Evolutionary conservation across 192 early-diverging fungal species (phyloP).

Genomic region (Podochytrium sp.): DNA sequence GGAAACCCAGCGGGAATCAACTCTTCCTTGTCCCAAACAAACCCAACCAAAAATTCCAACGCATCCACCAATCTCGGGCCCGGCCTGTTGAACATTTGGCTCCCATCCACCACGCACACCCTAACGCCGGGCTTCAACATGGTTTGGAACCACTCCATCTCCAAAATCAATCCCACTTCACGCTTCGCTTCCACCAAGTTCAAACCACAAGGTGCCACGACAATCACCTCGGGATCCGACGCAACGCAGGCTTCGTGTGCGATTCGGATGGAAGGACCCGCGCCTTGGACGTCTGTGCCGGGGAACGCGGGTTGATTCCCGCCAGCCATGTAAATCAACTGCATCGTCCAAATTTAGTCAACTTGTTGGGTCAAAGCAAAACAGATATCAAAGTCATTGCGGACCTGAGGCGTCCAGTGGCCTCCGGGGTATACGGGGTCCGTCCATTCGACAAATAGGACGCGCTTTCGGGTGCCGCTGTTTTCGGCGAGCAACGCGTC

Average conservation of each 20-base stretch:
- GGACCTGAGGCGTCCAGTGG: slow-evolving; percentile 48
- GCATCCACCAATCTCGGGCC: slow-evolving; percentile 60
- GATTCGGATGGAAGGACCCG: slow-evolving; percentile 43
- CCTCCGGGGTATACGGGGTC: slow-evolving; percentile 58
- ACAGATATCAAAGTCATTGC: too few relatives aligned
- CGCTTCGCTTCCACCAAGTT: slow-evolving; percentile 41
- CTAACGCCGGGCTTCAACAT: slow-evolving; percentile 27
- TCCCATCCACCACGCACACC: slow-evolving; percentile 59
- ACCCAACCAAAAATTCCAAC: slow-evolving; percentile 58
- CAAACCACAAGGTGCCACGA: slow-evolving; percentile 57
- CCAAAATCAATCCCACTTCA: slow-evolving; percentile 35
- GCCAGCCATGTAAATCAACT: slow-evolving; percentile 58
- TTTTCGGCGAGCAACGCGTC: slow-evolving; percentile 9
- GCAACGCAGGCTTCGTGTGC: slow-evolving; percentile 32
- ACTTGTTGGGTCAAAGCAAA: too few relatives aligned
- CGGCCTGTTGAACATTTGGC: slow-evolving; percentile 63
- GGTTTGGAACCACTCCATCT: slow-evolving; percentile 39
- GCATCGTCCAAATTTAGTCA: too few relatives aligned
- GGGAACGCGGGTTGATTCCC: slow-evolving; percentile 45
- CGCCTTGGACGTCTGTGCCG: slow-evolving; percentile 25
- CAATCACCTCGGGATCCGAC: slow-evolving; percentile 44
- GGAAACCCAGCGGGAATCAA: slow-evolving; percentile 50
- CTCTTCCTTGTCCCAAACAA: slow-evolving; percentile 38
- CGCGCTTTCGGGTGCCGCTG: slow-evolving; percentile 34
- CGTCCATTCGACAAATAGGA: slow-evolving; percentile 58